Base-by-base conservation (phyloP, 768 basidiomycete species). In the Clitopilus passeckerianus region DNA sequence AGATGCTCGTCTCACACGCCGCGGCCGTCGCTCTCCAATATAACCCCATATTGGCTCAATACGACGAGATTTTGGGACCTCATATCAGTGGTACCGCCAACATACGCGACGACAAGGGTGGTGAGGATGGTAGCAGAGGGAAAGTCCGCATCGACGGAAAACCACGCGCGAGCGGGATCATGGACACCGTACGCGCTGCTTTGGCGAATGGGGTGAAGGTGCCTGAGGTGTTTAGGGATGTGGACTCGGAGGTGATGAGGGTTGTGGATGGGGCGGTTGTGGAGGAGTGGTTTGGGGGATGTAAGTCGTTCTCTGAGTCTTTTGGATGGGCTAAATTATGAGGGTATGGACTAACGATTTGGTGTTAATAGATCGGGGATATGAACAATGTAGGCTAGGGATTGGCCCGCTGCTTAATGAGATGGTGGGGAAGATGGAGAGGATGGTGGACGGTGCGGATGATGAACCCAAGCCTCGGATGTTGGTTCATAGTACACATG, bases 241-340 rank as follows among this genome's bases (percentile, higher is more conserved):
- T 83, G 55, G 66, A 69, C 15, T 30, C 27, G 27, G 76, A 87
- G 6, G 71, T 86, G 4, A 80, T 83, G 63, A 64, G 80, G 44
- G 84, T 93, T 30, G 90, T 87, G 87, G 88, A 93, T 72, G 76
- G 77, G 57, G 90, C 89, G 18, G 85, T 90, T 3, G 82, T 88
- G 23, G 80, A 79, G 53, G 91, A 94, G 69, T 93, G 91, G 90
- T 93, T 89, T 68, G 78, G 82, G 74, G 84, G 87, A 76, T 63
- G 23, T 72, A 57, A 18, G n/a, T 58, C 58, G 58, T n/a, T n/a
- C n/a, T n/a, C n/a, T n/a, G n/a, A n/a, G n/a, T n/a, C n/a, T n/a
- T n/a, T n/a, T n/a, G n/a, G n/a, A n/a, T n/a, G n/a, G n/a, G n/a
- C n/a, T n/a, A n/a, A n/a, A n/a, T n/a, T n/a, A n/a, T n/a, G n/a